A percentile compares a stretch with the other conserved stretches of the same genome.
Conservation (phyloP, 805 yeast genomes). For the Ogataea wickerhamii region DNA sequence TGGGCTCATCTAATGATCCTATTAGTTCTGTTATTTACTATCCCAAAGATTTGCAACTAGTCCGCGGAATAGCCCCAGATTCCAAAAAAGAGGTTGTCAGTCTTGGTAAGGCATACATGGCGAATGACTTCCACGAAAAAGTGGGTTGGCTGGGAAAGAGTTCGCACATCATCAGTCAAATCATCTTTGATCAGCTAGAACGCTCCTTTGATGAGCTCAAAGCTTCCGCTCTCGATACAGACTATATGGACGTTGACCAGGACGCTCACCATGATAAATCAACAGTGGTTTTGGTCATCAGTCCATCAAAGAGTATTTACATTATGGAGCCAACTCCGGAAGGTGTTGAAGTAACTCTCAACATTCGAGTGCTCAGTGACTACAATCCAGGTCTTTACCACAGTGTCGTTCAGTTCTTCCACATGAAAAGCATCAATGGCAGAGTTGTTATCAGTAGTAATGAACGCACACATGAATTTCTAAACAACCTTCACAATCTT, state of each 20-base stretch:
- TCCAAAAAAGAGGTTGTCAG: conserved; percentile 1
- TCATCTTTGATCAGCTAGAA: too few relatives aligned
- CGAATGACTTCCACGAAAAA: neutral
- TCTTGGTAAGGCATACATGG: conserved; percentile 3
- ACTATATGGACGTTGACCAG: too few relatives aligned
- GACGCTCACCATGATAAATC: too few relatives aligned
- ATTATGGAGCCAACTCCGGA: too few relatives aligned
- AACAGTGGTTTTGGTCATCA: too few relatives aligned
- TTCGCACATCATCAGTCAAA: conserved; percentile 5
- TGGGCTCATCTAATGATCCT: neutral
- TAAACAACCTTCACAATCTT: neutral
- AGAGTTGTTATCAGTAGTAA: too few relatives aligned
- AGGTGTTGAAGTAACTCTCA: too few relatives aligned
- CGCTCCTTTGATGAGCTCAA: conserved; percentile 3
- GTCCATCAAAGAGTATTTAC: too few relatives aligned
- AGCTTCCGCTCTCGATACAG: too few relatives aligned
- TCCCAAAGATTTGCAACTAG: conserved; percentile 6
- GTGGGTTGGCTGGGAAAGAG: conserved; percentile 13
- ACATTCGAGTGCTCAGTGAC: neutral
- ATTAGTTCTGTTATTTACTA: conserved; percentile 5
- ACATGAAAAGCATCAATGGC: neutral
- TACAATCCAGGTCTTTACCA: neutral
- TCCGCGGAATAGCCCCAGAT: conserved; percentile 1
- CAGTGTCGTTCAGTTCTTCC: neutral
- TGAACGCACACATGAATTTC: neutral